These are phyloP conservation scores for Manihot esculenta DNA, from an alignment of 441 rosid genomes.

Conservation along the genomic window DNA sequence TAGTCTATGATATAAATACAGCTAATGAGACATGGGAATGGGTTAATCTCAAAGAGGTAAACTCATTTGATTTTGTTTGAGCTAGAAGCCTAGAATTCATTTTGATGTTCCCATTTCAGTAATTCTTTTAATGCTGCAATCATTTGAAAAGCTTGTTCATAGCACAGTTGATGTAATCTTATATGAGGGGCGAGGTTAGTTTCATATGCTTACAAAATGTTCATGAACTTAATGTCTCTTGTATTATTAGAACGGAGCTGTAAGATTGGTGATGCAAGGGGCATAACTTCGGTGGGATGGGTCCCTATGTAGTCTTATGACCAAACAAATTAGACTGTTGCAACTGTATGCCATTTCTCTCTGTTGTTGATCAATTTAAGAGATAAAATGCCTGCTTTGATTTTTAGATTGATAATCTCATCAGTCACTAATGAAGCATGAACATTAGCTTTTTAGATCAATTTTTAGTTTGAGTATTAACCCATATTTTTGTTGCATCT, in stretches of 20 bases:
- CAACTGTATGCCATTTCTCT: not conserved
- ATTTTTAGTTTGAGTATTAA: too few species aligned
- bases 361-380: not conserved
- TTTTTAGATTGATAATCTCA: not conserved
- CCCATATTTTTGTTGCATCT: too few species aligned
- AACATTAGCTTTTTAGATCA: not conserved
- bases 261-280: not conserved
- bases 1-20: constrained; percentile 73
- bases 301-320: not conserved
- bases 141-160: constrained; percentile 3
- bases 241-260: not conserved
- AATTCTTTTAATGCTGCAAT: not conserved
- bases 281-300: not conserved
- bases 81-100: not conserved
- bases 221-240: not conserved
- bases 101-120: not conserved
- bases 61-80: constrained; percentile 1
- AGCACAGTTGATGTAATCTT: not conserved
- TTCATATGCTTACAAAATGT: not conserved
- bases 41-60: constrained; percentile 92
- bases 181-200: not conserved
- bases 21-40: constrained; percentile 83
- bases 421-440: not conserved
- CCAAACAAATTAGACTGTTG: not conserved
- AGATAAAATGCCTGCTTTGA: not conserved